Conservation (phyloP, 1,139 yeast genomes). For the Yamadazyma aaseri region DNA sequence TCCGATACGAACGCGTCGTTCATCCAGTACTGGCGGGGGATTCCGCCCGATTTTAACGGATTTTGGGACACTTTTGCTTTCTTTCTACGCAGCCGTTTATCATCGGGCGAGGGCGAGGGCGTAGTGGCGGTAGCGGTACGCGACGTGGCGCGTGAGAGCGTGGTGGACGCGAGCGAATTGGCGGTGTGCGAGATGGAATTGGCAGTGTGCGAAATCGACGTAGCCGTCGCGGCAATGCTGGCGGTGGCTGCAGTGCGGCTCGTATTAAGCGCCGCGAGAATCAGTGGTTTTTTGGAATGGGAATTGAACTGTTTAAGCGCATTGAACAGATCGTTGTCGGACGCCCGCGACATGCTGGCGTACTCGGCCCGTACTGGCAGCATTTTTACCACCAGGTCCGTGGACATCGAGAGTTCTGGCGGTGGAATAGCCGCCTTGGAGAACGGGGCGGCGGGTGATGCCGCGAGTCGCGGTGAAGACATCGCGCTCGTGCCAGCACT, state of each 20-base stretch:
- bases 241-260: neutral
- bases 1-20: constrained; percentile 83
- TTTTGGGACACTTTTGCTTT: constrained; percentile 42
- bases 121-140: neutral
- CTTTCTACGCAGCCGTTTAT: too few relatives aligned
- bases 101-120: constrained; percentile 33
- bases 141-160: constrained; percentile 6
- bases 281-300: constrained; percentile 16
- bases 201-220: neutral
- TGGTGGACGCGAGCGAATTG: constrained; percentile 10
- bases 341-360: constrained; percentile 8
- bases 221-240: neutral
- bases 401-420: constrained; percentile 25
- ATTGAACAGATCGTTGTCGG: constrained; percentile 29
- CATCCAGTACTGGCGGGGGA: constrained; percentile 85
- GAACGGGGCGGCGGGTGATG: neutral
- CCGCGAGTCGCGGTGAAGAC: constrained; percentile 16
- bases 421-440: constrained; percentile 9
- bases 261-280: neutral
- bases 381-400: constrained; percentile 30
- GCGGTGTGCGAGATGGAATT: neutral
- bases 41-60: constrained; percentile 48
- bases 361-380: constrained; percentile 32
- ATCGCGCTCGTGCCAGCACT: too few relatives aligned
- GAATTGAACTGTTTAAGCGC: constrained; percentile 23